A percentile compares a stretch with the other conserved stretches of the same genome.
phyloP scores from a whole-genome alignment of 768 basidiomycete genomes.

The Lactifluus echinatus region DNA sequence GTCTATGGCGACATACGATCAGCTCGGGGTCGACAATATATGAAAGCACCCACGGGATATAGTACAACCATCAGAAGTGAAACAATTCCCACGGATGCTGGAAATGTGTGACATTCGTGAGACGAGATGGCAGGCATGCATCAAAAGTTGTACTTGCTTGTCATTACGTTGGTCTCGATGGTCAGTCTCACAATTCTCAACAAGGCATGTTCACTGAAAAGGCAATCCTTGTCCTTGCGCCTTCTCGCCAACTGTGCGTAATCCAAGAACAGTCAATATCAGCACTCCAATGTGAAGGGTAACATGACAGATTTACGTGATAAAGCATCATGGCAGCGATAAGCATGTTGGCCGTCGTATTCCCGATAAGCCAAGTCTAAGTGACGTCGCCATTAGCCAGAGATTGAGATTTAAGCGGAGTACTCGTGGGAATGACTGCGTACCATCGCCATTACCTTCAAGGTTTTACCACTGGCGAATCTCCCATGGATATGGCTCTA shows the following conservation, averaged over 20 bases:
- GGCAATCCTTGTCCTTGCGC: not conserved
- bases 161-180: conserved; percentile 23
- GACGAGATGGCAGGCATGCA: not conserved
- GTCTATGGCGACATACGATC: not conserved
- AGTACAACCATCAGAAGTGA: not conserved
- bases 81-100: conserved; percentile 1
- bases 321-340: conserved; percentile 7
- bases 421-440: not conserved
- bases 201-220: conserved; percentile 4
- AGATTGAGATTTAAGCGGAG: not conserved
- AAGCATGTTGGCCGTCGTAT: not conserved
- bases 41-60: not conserved
- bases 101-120: not conserved
- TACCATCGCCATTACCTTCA: not conserved
- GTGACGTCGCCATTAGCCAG: not conserved
- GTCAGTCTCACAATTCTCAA: conserved; percentile 21
- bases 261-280: not conserved
- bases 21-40: not conserved
- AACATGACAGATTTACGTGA: not conserved
- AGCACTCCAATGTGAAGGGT: too few species aligned
- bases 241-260: not conserved
- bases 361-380: conserved; percentile 3
- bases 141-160: conserved; percentile 5
- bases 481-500: not conserved
- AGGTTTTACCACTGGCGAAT: not conserved